phyloP scores from a whole-genome alignment of 2,329 filamentous ascomycete species.

The Trichophyton mentagrophytes region DNA sequence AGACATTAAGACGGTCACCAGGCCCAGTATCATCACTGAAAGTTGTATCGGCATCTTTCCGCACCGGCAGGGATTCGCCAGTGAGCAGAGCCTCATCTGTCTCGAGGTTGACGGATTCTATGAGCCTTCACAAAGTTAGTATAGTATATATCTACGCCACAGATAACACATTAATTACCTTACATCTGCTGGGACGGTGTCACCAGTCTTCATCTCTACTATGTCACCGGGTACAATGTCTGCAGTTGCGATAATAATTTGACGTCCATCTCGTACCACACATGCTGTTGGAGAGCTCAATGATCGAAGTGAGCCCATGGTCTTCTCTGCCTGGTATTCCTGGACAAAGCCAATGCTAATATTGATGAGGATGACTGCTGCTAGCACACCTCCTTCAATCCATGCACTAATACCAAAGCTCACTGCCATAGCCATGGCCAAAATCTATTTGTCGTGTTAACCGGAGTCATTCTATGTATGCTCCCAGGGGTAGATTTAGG shows the following conservation, averaged over 20 bases:
- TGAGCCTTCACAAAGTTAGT: constrained; percentile 19
- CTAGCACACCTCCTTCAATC: constrained; percentile 49
- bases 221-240: constrained; percentile 49
- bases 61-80: constrained; percentile 48
- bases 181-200: constrained; percentile 38
- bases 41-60: constrained; percentile 38
- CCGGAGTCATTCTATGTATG: constrained; percentile 9
- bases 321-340: constrained; percentile 42
- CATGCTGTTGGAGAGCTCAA: constrained; percentile 39
- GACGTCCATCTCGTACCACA: constrained; percentile 39
- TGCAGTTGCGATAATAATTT: constrained; percentile 39
- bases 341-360: constrained; percentile 46
- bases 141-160: not conserved
- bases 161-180: constrained; percentile 3
- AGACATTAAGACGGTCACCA: constrained; percentile 50
- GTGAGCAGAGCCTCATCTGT: constrained; percentile 52
- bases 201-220: constrained; percentile 38
- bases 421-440: constrained; percentile 46
- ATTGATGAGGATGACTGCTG: constrained; percentile 45
- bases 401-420: constrained; percentile 46
- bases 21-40: constrained; percentile 42
- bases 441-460: constrained; percentile 23
- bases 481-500: not conserved
- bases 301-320: constrained; percentile 40
- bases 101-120: constrained; percentile 47